A percentile compares a stretch with the other conserved stretches of the same genome.
These are phyloP conservation scores for Aethionema arabicum DNA, from an alignment of 345 rosid species.

Conservation along the genomic window DNA sequence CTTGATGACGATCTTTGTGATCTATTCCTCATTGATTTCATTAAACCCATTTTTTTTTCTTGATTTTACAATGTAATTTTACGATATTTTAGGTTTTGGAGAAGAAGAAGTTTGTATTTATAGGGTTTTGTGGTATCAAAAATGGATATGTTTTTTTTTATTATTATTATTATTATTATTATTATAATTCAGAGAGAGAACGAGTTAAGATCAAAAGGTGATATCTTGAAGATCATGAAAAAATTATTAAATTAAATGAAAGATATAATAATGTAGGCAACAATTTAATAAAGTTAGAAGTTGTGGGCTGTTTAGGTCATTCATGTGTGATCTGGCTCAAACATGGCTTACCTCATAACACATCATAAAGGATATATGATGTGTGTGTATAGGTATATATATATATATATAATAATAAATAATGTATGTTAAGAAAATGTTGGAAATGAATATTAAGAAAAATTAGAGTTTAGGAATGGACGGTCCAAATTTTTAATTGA, in stretches of 20 bases:
- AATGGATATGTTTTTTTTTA: too few species aligned
- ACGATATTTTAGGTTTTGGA: not conserved
- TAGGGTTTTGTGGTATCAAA: not conserved
- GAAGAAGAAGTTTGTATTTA: conserved; percentile 2
- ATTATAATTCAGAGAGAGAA: not conserved
- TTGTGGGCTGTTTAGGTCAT: conserved; percentile 22
- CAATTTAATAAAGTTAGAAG: conserved; percentile 2
- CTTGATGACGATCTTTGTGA: conserved; percentile 11
- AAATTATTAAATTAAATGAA: not conserved
- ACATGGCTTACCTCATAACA: too few species aligned
- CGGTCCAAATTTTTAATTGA: too few species aligned
- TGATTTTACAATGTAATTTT: not conserved
- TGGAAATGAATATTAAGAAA: not conserved
- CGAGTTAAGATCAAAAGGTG: conserved; percentile 17
- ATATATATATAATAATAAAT: too few species aligned
- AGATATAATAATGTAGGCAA: conserved; percentile 9
- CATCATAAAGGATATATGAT: too few species aligned
- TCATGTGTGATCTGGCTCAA: conserved; percentile 7
- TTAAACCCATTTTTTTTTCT: conserved; percentile 15
- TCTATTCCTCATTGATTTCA: conserved; percentile 9
- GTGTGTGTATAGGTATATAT: too few species aligned
- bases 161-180: too few species aligned
- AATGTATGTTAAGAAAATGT: too few species aligned
- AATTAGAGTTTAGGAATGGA: not conserved
- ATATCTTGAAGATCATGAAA: conserved; percentile 6